Base-by-base conservation (phyloP, 2,329 filamentous ascomycete genomes). In the Aspergillus flavus region DNA sequence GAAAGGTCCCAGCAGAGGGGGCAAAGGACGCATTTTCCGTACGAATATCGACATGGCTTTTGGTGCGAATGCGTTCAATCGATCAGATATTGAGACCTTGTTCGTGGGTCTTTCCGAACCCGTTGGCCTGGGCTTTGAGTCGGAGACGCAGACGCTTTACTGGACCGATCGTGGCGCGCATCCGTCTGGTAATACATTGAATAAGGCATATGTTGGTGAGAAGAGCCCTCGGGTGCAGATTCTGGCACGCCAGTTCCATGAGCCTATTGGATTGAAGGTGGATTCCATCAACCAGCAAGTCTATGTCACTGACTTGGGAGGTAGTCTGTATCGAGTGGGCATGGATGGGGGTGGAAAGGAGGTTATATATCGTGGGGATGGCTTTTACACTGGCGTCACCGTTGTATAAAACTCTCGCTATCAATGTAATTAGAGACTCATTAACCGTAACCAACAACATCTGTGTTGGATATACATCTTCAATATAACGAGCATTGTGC, bases 111-210 rank as follows among this genome's bases (percentile, higher is more conserved):
- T 87, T 10, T 85, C 85, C 0, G 85, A 87, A 69, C 83, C 84
- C 0, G 16, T 89, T 61, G 85, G 88, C 69, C 73, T 89, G 0
- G 85, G 86, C 34, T 68, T 88, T 1, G 84, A 87, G 14, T 75
- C 78, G 11, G 72, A 75, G 0, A 69, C 72, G 2, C 70, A 79
- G 45, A 74, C 72, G 2, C 74, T 89, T 34, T 88, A 85, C 71
- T 88, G 86, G 86, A 87, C 86, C 0, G 86, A 89, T 67, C 78
- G 86, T 0, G 87, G 86, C 5, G 86, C 89, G 63, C 74, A 82
- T 1, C 86, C 86, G 0, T 68, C 72, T 3, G 86, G 86, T 0
- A 87, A 86, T 68, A 81, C 80, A 19, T 66, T 88, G 61, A 86
- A 87, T 70, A 72, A 77, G 12, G 75, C 73, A 1, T 64, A 50